Base-by-base conservation (phyloP, 495 filamentous ascomycete genomes). In the Talaromyces wortmannii region DNA sequence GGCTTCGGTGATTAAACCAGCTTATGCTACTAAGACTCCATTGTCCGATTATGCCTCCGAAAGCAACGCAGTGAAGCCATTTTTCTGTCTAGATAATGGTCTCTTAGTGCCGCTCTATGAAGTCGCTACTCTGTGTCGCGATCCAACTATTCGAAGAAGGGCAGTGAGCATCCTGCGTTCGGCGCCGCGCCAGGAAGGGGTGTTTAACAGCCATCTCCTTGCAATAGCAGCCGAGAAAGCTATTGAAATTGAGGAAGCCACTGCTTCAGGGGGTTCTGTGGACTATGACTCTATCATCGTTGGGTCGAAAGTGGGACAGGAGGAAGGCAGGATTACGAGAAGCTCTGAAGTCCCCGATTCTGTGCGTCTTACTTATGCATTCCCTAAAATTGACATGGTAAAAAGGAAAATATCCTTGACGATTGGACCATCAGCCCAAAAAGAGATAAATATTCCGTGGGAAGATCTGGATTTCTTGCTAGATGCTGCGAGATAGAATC, bases 151-250 rank as follows among this genome's bases (percentile, higher is more conserved):
- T 48, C 71, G 84, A 8, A 67, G 78, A 5, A 72, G 77, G 53
- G 84, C 84, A 5, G 79, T 87, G 40, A 63, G 69, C 49, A 61
- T 86, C 8, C 67, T 87, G 31, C 66, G 70, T 36, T 72, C 71
- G 17, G 72, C 76, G 45, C 76, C 78, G 4, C 67, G 83, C 32
- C 73, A 83, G 58, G 85, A 87, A 67, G 83, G 80, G 15, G 76
- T 86, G 58, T 86, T 79, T 78, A 81, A 87, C 62, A 84, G 81
- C 58, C 65, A 78, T 57, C 63, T 82, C 40, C 73, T 75, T 18
- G 80, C 79, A 6, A 68, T 69, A 2, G 76, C 83, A 55, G 78
- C 73, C 7, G 72, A 76, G 55, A 77, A 78, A 67, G 66, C 84
- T 55, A 73, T 82, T 55, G 67, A 69, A 10, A 68, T 83, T 18